A percentile compares a stretch with the other conserved stretches of the same genome.
phyloP scores from a whole-genome alignment of 768 basidiomycete genomes.

The Mycena albidolilacea region DNA sequence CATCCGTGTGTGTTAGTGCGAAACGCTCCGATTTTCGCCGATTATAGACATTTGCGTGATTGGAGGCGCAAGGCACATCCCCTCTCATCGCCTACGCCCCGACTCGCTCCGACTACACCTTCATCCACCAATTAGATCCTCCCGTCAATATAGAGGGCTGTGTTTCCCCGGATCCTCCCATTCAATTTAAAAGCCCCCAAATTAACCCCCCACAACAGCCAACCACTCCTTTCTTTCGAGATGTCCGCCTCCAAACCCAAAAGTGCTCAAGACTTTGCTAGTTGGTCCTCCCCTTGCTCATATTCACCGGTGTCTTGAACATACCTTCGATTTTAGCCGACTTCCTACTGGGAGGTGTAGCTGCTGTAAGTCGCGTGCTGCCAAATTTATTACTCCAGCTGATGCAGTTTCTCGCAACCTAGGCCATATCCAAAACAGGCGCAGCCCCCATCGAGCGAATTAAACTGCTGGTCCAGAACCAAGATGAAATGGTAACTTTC shows the following conservation, averaged over 20 bases:
- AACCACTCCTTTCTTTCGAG: neutral
- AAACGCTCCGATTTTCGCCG: constrained; percentile 23
- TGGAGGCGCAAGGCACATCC: neutral
- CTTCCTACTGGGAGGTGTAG: constrained; percentile 84
- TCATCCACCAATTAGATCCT: constrained; percentile 20
- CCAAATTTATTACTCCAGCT: neutral
- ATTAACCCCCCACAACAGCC: neutral
- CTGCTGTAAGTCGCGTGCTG: constrained; percentile 61
- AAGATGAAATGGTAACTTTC: constrained; percentile 83
- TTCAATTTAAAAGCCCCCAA: constrained; percentile 13
- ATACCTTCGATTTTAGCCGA: constrained; percentile 60
- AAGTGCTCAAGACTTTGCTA: constrained; percentile 80
- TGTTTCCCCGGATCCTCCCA: constrained; percentile 10
- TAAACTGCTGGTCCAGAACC: constrained; percentile 88
- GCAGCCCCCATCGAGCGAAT: constrained; percentile 93
- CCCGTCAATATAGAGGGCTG: neutral
- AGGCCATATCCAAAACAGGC: constrained; percentile 91
- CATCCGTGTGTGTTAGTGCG: neutral
- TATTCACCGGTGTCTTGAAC: constrained; percentile 32
- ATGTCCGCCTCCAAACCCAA: constrained; percentile 54
- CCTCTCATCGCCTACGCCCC: constrained; percentile 1
- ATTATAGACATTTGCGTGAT: constrained; percentile 1
- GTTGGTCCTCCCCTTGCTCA: constrained; percentile 52
- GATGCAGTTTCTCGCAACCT: constrained; percentile 32
- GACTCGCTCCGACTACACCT: constrained; percentile 24